These are phyloP conservation scores for Kwoniella bestiolae DNA, from an alignment of 768 basidiomycete species.

Conservation along the genomic window DNA sequence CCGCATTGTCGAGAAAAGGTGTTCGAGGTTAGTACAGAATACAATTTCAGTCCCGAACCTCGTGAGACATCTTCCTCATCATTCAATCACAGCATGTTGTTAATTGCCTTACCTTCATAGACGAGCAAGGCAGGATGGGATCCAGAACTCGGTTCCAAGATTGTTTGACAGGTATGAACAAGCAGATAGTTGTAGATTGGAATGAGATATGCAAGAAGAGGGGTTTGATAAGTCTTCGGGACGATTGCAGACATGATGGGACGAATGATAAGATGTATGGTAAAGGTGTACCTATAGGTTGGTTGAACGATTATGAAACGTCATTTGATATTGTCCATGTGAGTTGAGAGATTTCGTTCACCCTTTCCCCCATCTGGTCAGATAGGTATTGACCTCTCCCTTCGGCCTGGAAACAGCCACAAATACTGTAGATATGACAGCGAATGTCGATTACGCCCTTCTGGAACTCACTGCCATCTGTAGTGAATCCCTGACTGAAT, in stretches of 20 bases:
- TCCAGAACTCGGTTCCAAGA: background rate
- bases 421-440: background rate
- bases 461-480: background rate
- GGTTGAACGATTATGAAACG: background rate
- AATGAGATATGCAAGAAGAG: background rate
- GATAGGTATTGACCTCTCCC: background rate
- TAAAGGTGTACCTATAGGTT: background rate
- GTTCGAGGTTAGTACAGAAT: too few species aligned
- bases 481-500: background rate
- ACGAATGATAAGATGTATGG: background rate
- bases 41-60: too few species aligned
- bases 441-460: background rate
- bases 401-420: background rate
- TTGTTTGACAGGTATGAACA: background rate
- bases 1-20: too few species aligned
- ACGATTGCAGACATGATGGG: background rate
- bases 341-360: background rate
- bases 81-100: background rate
- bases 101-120: background rate
- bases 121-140: background rate
- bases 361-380: background rate
- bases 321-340: background rate
- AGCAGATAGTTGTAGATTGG: background rate
- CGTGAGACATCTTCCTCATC: too few species aligned
- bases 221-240: background rate